Conservation (phyloP, 345 rosid genomes). For the Trapa incisa region DNA sequence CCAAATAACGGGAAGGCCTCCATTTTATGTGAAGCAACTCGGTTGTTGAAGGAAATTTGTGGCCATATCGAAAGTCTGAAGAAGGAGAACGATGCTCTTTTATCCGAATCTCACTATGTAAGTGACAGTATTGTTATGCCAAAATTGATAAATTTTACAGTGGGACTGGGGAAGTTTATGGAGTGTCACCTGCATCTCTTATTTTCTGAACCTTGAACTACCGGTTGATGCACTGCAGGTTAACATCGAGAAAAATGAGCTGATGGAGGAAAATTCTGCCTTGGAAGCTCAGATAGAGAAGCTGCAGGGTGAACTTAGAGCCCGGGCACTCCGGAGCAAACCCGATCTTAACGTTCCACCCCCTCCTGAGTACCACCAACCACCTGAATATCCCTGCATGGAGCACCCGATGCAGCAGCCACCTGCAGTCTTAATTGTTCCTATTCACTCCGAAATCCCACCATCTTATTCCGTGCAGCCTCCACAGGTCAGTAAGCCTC, state of each 20-base stretch:
- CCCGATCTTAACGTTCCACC: conserved; percentile 50
- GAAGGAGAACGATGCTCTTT: conserved; percentile 51
- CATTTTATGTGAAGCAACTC: conserved; percentile 53
- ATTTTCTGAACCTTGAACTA: neutral
- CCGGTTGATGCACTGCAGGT: conserved; percentile 31
- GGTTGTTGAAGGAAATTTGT: conserved; percentile 55
- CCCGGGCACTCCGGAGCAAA: conserved; percentile 31
- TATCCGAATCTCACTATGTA: conserved; percentile 79
- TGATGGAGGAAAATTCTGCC: conserved; percentile 63
- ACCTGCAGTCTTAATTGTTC: conserved; percentile 55
- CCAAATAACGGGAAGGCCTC: conserved; percentile 80
- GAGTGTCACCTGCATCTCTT: neutral
- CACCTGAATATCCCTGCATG: conserved; percentile 20
- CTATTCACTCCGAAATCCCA: conserved; percentile 36
- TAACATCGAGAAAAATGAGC: conserved; percentile 63
- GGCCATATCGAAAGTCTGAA: conserved; percentile 62
- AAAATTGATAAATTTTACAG: neutral
- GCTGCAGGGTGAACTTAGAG: conserved; percentile 39
- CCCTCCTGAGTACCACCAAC: conserved; percentile 21
- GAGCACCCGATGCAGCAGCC: conserved; percentile 37
- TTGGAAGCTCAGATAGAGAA: conserved; percentile 49
- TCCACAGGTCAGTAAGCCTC: conserved; percentile 61
- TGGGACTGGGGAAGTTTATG: neutral
- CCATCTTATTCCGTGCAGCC: conserved; percentile 18
- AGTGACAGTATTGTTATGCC: conserved; percentile 9